These are phyloP conservation scores for Nitzschia palea DNA, from an alignment of 108 stramenopile species.

Conservation along the genomic window DNA sequence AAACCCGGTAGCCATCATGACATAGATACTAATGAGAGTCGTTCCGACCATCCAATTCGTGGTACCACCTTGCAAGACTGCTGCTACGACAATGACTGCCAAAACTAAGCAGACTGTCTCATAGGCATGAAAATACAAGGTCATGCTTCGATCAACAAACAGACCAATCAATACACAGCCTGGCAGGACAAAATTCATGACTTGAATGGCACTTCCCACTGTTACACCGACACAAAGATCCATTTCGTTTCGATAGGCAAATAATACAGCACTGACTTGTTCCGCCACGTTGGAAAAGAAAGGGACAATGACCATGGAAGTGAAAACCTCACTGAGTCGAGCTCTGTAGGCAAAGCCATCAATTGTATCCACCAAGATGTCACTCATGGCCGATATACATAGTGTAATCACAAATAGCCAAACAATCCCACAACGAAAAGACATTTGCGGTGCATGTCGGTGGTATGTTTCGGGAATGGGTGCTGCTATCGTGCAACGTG, in stretches of 20 bases:
- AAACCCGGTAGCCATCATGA: constrained; percentile 86
- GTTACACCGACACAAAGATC: constrained; percentile 96
- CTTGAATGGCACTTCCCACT: constrained; percentile 95
- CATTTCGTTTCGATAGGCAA: constrained; percentile 96
- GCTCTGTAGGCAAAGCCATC: constrained; percentile 87
- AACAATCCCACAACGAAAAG: constrained; percentile 74
- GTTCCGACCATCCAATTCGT: constrained; percentile 86
- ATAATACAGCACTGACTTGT: constrained; percentile 92
- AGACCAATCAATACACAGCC: constrained; percentile 92
- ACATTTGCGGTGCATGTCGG: constrained; percentile 44
- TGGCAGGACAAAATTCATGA: constrained; percentile 93
- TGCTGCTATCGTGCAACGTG: no score
- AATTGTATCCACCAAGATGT: constrained; percentile 93
- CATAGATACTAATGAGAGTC: constrained; percentile 72
- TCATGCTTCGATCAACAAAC: constrained; percentile 85
- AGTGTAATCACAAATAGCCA: constrained; percentile 92
- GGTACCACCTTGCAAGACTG: constrained; percentile 83
- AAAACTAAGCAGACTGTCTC: constrained; percentile 86
- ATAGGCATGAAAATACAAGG: constrained; percentile 84
- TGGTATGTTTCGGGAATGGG: no score
- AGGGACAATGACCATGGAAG: constrained; percentile 92
- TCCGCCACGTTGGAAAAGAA: constrained; percentile 98
- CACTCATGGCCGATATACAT: constrained; percentile 87
- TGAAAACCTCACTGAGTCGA: constrained; percentile 89
- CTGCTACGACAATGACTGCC: constrained; percentile 68